phyloP scores from a whole-genome alignment of 2,329 filamentous ascomycete species.

The Microcyclosporella mali region DNA sequence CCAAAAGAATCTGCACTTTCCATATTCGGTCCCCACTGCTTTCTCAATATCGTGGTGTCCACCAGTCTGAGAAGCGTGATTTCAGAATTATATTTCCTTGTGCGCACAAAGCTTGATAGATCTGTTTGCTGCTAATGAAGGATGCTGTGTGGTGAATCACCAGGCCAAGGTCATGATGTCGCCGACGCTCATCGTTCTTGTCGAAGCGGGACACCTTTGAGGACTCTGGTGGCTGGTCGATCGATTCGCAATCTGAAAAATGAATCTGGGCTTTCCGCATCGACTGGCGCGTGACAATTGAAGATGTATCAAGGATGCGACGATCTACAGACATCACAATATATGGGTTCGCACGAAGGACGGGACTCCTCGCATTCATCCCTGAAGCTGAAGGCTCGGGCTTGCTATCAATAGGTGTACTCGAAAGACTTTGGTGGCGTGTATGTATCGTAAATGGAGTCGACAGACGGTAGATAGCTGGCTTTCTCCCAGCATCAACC shows the following conservation, averaged over 20 bases:
- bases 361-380: conserved; percentile 1
- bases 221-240: conserved; percentile 4
- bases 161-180: no score
- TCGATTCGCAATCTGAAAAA: conserved; percentile 5
- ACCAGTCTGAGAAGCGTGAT: no score
- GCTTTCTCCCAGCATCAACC: no score
- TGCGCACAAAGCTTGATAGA: no score
- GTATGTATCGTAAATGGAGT: not conserved
- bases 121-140: no score
- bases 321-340: conserved; percentile 1
- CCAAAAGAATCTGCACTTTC: no score
- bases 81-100: no score
- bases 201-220: conserved; percentile 6
- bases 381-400: conserved; percentile 1
- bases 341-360: conserved; percentile 2
- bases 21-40: no score
- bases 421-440: not conserved
- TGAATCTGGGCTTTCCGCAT: conserved; percentile 8
- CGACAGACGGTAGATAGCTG: not conserved
- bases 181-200: no score
- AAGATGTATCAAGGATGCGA: conserved; percentile 2
- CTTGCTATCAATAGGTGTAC: not conserved
- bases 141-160: no score
- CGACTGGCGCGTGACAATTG: conserved; percentile 5
- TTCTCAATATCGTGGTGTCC: no score